These are phyloP conservation scores for Fusarium sp. DNA, from an alignment of 2,329 filamentous ascomycete species.

Conservation along the genomic window DNA sequence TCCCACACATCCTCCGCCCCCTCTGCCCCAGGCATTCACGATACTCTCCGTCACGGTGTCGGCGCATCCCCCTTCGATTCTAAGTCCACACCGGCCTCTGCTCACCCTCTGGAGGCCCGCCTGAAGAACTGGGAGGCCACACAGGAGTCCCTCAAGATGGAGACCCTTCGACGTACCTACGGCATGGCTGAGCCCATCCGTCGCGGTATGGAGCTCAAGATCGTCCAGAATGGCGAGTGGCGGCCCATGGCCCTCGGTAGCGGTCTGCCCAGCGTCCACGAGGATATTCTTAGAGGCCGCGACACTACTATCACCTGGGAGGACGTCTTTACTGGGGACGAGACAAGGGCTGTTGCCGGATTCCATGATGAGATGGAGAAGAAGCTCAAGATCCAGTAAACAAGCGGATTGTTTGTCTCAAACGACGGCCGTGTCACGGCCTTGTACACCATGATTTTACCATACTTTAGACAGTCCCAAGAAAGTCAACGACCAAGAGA, in stretches of 20 bases:
- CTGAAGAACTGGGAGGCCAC: constrained; percentile 91
- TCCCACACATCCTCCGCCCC: constrained; percentile 77
- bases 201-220: constrained; percentile 94
- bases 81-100: constrained; percentile 64
- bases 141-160: constrained; percentile 89
- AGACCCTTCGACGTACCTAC: constrained; percentile 86
- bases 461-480: constrained; percentile 38
- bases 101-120: constrained; percentile 92
- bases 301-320: constrained; percentile 90
- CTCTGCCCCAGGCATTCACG: constrained; percentile 92
- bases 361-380: constrained; percentile 96
- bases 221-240: constrained; percentile 84
- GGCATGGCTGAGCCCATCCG: constrained; percentile 94
- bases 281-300: constrained; percentile 86
- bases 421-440: constrained; percentile 7
- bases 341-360: constrained; percentile 75
- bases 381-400: constrained; percentile 79
- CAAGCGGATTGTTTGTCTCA: constrained; percentile 4
- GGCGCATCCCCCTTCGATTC: constrained; percentile 70
- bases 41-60: constrained; percentile 89
- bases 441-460: constrained; percentile 34
- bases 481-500: constrained; percentile 7
- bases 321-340: constrained; percentile 88
- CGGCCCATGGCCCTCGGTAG: constrained; percentile 77
- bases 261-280: constrained; percentile 77